phyloP scores from a whole-genome alignment of 2,329 filamentous ascomycete species.

The Periconia macrospinosa region DNA sequence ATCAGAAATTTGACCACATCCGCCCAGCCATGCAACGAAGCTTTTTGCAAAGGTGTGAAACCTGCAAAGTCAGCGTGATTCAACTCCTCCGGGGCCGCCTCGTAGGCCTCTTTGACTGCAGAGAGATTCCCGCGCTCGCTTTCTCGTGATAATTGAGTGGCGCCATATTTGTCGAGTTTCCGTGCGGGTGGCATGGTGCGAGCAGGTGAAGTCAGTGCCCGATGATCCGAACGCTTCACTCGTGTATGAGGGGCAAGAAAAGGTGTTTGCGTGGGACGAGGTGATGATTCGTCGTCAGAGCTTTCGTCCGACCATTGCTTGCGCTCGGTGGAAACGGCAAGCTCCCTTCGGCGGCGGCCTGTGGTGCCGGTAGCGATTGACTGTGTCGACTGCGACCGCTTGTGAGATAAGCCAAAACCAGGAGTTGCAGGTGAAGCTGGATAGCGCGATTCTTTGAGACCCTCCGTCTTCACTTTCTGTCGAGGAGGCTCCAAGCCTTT shows the following conservation, averaged over 20 bases:
- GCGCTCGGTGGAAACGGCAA: slow-evolving; percentile 33
- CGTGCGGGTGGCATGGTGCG: slow-evolving; percentile 75
- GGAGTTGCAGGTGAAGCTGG: slow-evolving; percentile 38
- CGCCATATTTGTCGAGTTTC: slow-evolving; percentile 87
- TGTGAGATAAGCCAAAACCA: slow-evolving; percentile 39
- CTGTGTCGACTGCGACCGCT: slow-evolving; percentile 43
- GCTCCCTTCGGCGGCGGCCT: slow-evolving; percentile 39
- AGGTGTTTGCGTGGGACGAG: slow-evolving; percentile 33
- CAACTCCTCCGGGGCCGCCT: slow-evolving; percentile 82
- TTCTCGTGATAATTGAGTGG: slow-evolving; percentile 86
- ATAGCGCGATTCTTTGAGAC: slow-evolving; percentile 33
- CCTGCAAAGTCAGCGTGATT: slow-evolving; percentile 90
- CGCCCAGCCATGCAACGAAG: slow-evolving; percentile 81
- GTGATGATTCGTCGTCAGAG: slow-evolving; percentile 42
- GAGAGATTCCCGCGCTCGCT: slow-evolving; percentile 85
- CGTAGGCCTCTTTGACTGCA: slow-evolving; percentile 70
- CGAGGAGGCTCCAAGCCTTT: slow-evolving; percentile 43
- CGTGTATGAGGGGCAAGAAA: slow-evolving; percentile 51
- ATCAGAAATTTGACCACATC: slow-evolving; percentile 88
- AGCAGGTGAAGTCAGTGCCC: slow-evolving; percentile 54
- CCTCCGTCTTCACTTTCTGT: slow-evolving; percentile 43
- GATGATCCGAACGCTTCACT: slow-evolving; percentile 63
- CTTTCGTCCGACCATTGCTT: slow-evolving; percentile 40
- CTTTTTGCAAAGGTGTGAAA: slow-evolving; percentile 95
- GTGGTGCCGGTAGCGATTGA: slow-evolving; percentile 31